Percentiles rank a stretch among this genome's conserved stretches.
Conservation (phyloP, 306 rosid genomes). For the Begonia fuchsioides region DNA sequence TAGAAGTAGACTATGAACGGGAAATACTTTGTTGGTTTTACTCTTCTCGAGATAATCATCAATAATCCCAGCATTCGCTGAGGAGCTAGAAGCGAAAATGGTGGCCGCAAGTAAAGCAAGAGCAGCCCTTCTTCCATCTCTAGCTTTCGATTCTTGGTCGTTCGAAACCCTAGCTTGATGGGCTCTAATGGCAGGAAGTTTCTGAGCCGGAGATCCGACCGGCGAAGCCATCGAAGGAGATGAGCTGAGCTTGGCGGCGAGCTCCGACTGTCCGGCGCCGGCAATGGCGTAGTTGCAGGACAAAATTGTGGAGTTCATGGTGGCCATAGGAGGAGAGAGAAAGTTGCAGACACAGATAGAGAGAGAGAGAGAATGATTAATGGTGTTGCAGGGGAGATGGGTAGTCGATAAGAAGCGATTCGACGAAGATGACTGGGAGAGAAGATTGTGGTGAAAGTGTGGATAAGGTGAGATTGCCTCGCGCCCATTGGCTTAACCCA, state of each 20-base stretch:
- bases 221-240: slow-evolving; percentile 21
- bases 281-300: slow-evolving; percentile 60
- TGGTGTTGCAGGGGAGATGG: slow-evolving; percentile 11
- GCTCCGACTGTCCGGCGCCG: slow-evolving; percentile 19
- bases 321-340: slow-evolving; percentile 28
- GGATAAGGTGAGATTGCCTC: slow-evolving; percentile 94
- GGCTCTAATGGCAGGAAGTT: slow-evolving; percentile 38
- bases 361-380: slow-evolving; percentile 3
- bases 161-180: slow-evolving; percentile 23
- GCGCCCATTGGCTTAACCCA: slow-evolving; percentile 9
- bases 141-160: slow-evolving; percentile 5
- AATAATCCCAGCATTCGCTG: slow-evolving; percentile 70
- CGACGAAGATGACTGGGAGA: slow-evolving; percentile 13
- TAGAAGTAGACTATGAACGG: too few relatives aligned
- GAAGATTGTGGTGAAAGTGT: slow-evolving; percentile 57
- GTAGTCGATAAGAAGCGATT: slow-evolving; percentile 4
- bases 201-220: slow-evolving; percentile 13
- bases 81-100: slow-evolving; percentile 31
- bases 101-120: slow-evolving; percentile 51
- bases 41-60: slow-evolving; percentile 77
- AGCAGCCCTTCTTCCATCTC: slow-evolving; percentile 58
- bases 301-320: slow-evolving; percentile 71
- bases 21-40: slow-evolving; percentile 74
- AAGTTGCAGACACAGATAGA: neutral
- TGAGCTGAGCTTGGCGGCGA: slow-evolving; percentile 29